Percentiles rank a stretch among this genome's conserved stretches.
Conservation (phyloP, 805 yeast species). For the Nakazawaea ernobii region DNA sequence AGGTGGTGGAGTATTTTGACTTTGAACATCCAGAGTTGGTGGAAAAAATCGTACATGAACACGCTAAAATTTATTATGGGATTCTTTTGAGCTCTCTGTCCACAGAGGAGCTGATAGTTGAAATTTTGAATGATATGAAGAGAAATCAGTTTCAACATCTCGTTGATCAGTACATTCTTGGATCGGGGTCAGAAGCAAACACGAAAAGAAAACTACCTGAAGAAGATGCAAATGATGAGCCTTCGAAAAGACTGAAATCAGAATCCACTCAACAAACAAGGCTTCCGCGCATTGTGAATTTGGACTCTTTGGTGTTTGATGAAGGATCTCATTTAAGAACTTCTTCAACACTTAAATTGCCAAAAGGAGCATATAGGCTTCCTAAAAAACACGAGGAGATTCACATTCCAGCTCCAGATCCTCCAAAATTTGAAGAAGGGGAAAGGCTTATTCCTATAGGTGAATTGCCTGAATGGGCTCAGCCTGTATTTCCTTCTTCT, state of each 20-base stretch:
- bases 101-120: slow-evolving; percentile 27
- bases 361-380: slow-evolving; percentile 78
- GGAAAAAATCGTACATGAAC: slow-evolving; percentile 41
- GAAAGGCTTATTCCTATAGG: slow-evolving; percentile 49
- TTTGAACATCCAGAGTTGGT: slow-evolving; percentile 46
- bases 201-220: slow-evolving; percentile 11
- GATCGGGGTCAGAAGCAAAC: slow-evolving; percentile 16
- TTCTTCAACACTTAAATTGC: slow-evolving; percentile 62
- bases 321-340: slow-evolving; percentile 71
- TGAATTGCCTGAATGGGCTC: slow-evolving; percentile 79
- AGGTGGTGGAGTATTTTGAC: slow-evolving; percentile 47
- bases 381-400: slow-evolving; percentile 81
- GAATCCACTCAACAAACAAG: slow-evolving; percentile 15
- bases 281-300: slow-evolving; percentile 52
- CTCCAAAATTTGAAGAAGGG: slow-evolving; percentile 29
- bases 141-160: slow-evolving; percentile 33
- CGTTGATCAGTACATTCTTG: slow-evolving; percentile 31
- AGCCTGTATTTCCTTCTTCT: slow-evolving; percentile 59
- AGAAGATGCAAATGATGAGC: slow-evolving; percentile 11
- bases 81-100: slow-evolving; percentile 17
- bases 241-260: slow-evolving; percentile 7
- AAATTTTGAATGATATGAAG: slow-evolving; percentile 38
- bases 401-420: slow-evolving; percentile 81
- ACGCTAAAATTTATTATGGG: slow-evolving; percentile 23
- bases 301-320: slow-evolving; percentile 59